Evolutionary conservation across 441 rosid genomes (phyloP).

Genomic region (Brassica hybrid): DNA sequence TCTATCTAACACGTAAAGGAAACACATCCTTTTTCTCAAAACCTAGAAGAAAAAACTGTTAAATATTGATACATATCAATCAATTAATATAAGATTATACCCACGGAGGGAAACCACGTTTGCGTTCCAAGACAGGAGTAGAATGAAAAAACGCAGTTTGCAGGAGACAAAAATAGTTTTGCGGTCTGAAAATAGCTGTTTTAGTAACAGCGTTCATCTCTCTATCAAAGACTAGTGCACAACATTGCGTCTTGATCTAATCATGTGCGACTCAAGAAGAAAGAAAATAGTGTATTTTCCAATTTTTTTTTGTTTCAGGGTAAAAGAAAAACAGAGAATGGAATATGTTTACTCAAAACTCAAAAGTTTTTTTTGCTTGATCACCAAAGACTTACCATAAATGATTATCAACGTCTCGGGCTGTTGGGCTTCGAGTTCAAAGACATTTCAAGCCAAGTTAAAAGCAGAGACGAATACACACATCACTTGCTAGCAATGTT

Average conservation of each 20-base stretch:
- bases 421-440: not conserved
- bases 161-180: constrained; percentile 42
- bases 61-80: not conserved
- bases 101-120: constrained; percentile 54
- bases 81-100: not conserved
- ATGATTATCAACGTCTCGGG: not conserved
- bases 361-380: constrained; percentile 9
- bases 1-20: not conserved
- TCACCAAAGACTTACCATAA: constrained; percentile 15
- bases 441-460: no score
- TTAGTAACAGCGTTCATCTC: constrained; percentile 52
- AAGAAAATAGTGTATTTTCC: not conserved
- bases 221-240: constrained; percentile 9
- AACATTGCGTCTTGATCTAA: constrained; percentile 16
- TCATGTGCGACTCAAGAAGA: not conserved
- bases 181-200: constrained; percentile 51
- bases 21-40: not conserved
- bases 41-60: not conserved
- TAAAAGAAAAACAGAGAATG: not conserved
- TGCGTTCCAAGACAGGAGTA: constrained; percentile 75
- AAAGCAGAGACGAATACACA: no score
- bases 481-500: no score
- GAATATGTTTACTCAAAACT: constrained; percentile 6
- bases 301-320: not conserved
- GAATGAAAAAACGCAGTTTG: constrained; percentile 68